Base-by-base conservation (phyloP, 2,329 filamentous ascomycete species). In the Chalaropsis thielavioides region DNA sequence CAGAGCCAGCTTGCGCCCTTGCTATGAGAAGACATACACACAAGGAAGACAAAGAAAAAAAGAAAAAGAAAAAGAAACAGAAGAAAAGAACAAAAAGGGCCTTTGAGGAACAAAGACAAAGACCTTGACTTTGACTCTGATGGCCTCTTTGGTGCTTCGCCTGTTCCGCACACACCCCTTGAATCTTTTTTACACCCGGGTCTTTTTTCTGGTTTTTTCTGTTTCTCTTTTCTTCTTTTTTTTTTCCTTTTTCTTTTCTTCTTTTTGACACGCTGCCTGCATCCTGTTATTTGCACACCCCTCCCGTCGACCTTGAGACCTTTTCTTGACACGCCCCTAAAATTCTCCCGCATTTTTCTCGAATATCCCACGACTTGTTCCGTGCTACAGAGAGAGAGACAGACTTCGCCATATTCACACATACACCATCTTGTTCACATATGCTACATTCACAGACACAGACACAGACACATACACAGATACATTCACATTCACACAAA, bases 291-390 rank as follows among this genome's bases (percentile, higher is more conserved):
- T 38, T 3, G 15, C 3, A 58, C 54, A 5, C 27, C 54, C 51
- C 31, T 17, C 27, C 15, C 2, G 2, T 56, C n/a, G 19, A 11
- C 46, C 22, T 22, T 11, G n/a, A n/a, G 19, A 8, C 10, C 51
- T 31, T 56, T 17, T n/a, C 24, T 19, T 56, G 24, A 22, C 51
- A 56, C 51, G 15, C 51, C 13, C 51, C 27, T 19, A 56, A 31
- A 56, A 56, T 56, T 56, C 51, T 56, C 51, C 51, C 51, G 51
- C 27, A 15, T 31, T 56, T 31, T 56, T 56, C 51, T 56, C 51
- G 22, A 56, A 35, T 56, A 35, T 56, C 51, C 51, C 51, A 19
- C 51, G 51, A 56, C 24, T 35, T 56, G 24, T 31, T 56, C 22
- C 27, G 27, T 56, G 11, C 41, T 43, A n/a, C 41, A 43, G 41